A percentile compares a stretch with the other conserved stretches of the same genome.
Evolutionary conservation across 2,329 filamentous ascomycete genomes (phyloP).

Genomic region (Grosmannia penicillata): DNA sequence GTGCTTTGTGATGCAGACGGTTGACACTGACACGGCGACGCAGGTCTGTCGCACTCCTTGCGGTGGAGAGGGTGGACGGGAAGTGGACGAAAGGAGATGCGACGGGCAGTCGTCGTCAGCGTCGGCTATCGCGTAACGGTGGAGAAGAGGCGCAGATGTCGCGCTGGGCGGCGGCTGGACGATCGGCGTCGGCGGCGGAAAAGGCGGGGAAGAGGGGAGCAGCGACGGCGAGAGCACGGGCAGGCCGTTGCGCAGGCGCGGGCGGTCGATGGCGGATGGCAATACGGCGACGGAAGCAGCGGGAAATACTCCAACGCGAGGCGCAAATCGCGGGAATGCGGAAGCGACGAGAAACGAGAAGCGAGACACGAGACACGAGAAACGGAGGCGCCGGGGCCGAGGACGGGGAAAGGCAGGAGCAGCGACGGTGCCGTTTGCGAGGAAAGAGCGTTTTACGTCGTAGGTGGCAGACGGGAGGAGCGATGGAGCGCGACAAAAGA

Average conservation of each 20-base stretch:
- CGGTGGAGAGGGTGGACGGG: not conserved
- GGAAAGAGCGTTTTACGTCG: not conserved
- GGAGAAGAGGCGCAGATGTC: not conserved
- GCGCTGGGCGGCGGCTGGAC: no score
- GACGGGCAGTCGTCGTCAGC: not conserved
- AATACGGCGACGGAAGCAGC: no score
- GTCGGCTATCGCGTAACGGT: not conserved
- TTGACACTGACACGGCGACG: no score
- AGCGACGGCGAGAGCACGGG: not conserved
- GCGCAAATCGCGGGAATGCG: not conserved
- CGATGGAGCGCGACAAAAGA: not conserved
- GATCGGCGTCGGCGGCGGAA: no score
- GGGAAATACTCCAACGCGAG: no score
- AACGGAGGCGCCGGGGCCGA: not conserved
- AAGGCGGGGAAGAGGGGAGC: not conserved
- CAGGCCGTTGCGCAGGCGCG: no score
- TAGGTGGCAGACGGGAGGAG: not conserved
- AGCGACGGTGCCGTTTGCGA: slow-evolving; percentile 1
- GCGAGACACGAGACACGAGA: not conserved
- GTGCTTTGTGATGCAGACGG: no score
- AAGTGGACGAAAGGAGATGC: slow-evolving; percentile 2
- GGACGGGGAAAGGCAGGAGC: not conserved
- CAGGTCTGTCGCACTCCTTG: not conserved
- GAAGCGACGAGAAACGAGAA: not conserved
- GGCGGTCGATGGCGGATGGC: no score